These are phyloP conservation scores for Hygrophorus russula DNA, from an alignment of 768 basidiomycete species.

Conservation along the genomic window DNA sequence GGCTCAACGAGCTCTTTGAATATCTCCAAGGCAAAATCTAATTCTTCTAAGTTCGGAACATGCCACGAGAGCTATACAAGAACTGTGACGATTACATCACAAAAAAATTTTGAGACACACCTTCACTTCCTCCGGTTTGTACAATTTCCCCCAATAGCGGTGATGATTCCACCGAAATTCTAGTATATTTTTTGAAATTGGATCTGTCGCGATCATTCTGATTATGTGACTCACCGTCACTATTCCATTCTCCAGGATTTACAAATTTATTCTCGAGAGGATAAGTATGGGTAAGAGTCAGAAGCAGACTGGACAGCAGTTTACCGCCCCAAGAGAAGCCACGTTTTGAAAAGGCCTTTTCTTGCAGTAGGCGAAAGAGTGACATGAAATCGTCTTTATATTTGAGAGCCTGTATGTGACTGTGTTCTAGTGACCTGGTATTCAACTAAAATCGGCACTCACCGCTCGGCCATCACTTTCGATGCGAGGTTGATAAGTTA, in stretches of 20 bases:
- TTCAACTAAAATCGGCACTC: conserved; percentile 12
- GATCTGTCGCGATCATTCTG: neutral
- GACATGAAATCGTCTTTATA: conserved; percentile 52
- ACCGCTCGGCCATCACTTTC: conserved; percentile 52
- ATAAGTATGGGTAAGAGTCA: conserved; percentile 73
- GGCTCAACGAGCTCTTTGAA: conserved; percentile 60
- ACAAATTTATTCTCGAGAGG: conserved; percentile 74
- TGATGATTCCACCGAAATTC: conserved; percentile 65
- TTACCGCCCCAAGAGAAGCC: conserved; percentile 78
- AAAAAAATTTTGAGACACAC: conserved; percentile 23
- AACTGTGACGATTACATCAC: neutral
- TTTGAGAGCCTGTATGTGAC: conserved; percentile 39
- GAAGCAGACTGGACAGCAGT: conserved; percentile 57
- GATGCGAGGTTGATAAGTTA: neutral
- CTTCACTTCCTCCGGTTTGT: conserved; percentile 56
- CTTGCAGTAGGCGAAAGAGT: conserved; percentile 51
- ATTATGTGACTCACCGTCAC: conserved; percentile 37
- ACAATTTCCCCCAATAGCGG: conserved; percentile 72
- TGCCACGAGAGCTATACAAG: conserved; percentile 63
- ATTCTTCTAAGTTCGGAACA: conserved; percentile 56
- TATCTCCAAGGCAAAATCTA: conserved; percentile 61
- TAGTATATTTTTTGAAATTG: conserved; percentile 13
- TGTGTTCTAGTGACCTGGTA: conserved; percentile 4
- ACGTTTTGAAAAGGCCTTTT: conserved; percentile 67
- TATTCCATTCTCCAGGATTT: conserved; percentile 66